Conservation (phyloP, 805 yeast genomes). For the Monosporozyma aquatica region DNA sequence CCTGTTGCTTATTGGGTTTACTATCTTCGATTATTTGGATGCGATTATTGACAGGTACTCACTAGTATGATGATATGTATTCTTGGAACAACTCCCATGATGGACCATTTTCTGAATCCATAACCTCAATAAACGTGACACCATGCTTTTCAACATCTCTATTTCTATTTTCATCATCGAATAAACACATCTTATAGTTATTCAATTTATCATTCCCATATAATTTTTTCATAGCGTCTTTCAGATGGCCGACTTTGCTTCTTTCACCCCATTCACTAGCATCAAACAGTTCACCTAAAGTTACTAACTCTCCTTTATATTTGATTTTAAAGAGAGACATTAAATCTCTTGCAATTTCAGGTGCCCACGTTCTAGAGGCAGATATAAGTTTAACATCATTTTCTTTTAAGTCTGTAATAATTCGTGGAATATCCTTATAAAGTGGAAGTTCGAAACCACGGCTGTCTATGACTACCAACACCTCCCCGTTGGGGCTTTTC, state of each 20-base stretch:
- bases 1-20: too few species aligned
- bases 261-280: conserved; percentile 63
- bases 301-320: conserved; percentile 27
- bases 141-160: conserved; percentile 65
- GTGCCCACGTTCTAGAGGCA: conserved; percentile 76
- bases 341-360: conserved; percentile 62
- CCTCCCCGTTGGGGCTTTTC: conserved; percentile 21
- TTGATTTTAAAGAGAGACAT: conserved; percentile 45
- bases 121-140: conserved; percentile 58
- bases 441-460: conserved; percentile 48
- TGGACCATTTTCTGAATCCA: conserved; percentile 47
- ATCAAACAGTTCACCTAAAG: conserved; percentile 37
- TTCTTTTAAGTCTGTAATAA: conserved; percentile 43
- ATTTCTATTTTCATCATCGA: conserved; percentile 75
- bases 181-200: conserved; percentile 37
- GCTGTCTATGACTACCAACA: conserved; percentile 24
- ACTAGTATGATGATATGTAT: conserved; percentile 23
- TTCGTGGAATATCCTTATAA: conserved; percentile 59
- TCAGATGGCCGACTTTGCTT: conserved; percentile 44
- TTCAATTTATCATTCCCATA: conserved; percentile 44
- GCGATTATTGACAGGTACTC: too few species aligned
- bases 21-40: too few species aligned
- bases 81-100: conserved; percentile 45
- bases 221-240: conserved; percentile 47
- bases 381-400: conserved; percentile 47